phyloP scores from a whole-genome alignment of 2,329 filamentous ascomycete genomes.

The Ceratocystis cubensis region DNA sequence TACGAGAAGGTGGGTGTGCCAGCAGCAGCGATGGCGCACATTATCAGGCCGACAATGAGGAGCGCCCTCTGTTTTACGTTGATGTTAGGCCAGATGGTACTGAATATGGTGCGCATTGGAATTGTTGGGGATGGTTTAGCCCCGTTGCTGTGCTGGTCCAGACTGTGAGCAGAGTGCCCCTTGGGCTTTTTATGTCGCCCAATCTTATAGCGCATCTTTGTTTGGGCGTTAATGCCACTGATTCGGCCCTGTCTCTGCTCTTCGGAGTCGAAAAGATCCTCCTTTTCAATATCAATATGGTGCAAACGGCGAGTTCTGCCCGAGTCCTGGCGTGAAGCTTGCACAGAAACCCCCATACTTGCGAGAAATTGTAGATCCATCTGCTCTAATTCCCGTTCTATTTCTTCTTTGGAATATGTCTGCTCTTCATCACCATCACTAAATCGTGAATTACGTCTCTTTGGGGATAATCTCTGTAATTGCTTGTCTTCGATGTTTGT shows the following conservation, averaged over 20 bases:
- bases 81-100: slow-evolving; percentile 59
- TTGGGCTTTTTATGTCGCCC: not conserved
- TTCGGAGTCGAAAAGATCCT: not conserved
- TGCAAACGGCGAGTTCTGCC: slow-evolving; percentile 7
- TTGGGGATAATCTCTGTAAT: not conserved
- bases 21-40: slow-evolving; percentile 51
- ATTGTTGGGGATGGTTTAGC: not conserved
- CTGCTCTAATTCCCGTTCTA: not conserved
- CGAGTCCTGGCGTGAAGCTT: slow-evolving; percentile 29
- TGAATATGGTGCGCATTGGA: slow-evolving; percentile 36
- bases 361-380: slow-evolving; percentile 4
- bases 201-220: not conserved
- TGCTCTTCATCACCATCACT: not conserved
- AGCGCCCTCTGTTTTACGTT: slow-evolving; percentile 37
- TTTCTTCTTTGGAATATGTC: not conserved
- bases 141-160: not conserved
- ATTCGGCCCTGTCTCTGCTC: not conserved
- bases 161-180: not conserved
- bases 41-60: slow-evolving; percentile 48
- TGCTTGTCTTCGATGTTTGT: not conserved
- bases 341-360: slow-evolving; percentile 1
- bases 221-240: not conserved
- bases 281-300: not conserved
- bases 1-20: slow-evolving; percentile 65
- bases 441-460: not conserved